Percentiles rank a stretch among this genome's conserved stretches.
Conservation (phyloP, 352 stramenopile genomes). For the Phytophthora colocasiae region DNA sequence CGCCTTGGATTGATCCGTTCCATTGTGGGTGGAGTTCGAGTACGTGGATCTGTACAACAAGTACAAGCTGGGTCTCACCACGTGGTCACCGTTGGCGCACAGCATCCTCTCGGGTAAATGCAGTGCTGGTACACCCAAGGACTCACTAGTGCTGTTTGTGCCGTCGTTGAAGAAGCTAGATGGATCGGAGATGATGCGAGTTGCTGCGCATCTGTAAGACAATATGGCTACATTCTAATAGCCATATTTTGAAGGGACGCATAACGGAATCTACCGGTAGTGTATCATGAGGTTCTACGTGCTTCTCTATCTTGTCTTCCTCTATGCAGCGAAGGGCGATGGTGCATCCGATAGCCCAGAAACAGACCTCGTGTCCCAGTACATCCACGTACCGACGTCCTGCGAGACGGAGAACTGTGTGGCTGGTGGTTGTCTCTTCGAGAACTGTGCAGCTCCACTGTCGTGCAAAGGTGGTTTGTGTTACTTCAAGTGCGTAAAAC, state of each 20-base stretch:
- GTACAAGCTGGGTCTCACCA: constrained; percentile 69
- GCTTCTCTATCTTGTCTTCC: constrained; percentile 8
- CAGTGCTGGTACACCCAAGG: too few relatives aligned
- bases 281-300: constrained; percentile 19
- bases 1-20: constrained; percentile 38
- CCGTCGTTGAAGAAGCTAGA: too few relatives aligned
- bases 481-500: constrained; percentile 54
- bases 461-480: constrained; percentile 62
- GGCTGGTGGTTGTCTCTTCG: constrained; percentile 59
- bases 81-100: constrained; percentile 59
- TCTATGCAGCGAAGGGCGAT: constrained; percentile 3
- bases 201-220: too few relatives aligned
- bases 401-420: constrained; percentile 49
- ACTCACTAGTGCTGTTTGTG: too few relatives aligned
- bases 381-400: constrained; percentile 43
- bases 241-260: constrained; percentile 14
- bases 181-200: too few relatives aligned
- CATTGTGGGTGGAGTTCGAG: constrained; percentile 34
- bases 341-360: neutral
- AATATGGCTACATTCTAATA: too few relatives aligned
- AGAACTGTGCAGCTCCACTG: constrained; percentile 50
- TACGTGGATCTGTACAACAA: constrained; percentile 48
- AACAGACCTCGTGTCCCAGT: constrained; percentile 39
- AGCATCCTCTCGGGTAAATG: too few relatives aligned
- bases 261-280: constrained; percentile 7